A percentile compares a stretch with the other conserved stretches of the same genome.
These are phyloP conservation scores for Coemansia umbellata DNA, from an alignment of 192 early-diverging fungal species.

Conservation along the genomic window DNA sequence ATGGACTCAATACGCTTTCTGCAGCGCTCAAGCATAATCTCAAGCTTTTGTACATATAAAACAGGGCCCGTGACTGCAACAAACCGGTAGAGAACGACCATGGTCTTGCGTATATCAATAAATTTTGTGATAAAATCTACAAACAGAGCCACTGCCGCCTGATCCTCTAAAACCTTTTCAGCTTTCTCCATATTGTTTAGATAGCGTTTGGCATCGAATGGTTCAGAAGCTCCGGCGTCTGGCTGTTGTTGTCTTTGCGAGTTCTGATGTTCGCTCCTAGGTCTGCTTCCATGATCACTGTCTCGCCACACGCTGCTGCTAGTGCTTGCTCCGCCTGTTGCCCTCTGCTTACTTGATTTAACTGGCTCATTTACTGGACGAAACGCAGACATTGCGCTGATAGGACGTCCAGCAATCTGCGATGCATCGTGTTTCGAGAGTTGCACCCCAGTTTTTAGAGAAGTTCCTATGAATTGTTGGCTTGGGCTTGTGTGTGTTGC, in stretches of 20 bases:
- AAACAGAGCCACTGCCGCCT: constrained; percentile 31
- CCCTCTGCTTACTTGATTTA: not conserved
- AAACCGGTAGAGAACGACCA: constrained; percentile 49
- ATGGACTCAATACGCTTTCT: constrained; percentile 16
- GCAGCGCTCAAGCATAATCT: constrained; percentile 34
- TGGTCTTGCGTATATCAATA: constrained; percentile 46
- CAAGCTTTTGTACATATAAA: constrained; percentile 29
- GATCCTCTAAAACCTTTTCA: constrained; percentile 27
- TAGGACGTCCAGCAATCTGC: not conserved
- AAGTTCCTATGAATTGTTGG: not conserved
- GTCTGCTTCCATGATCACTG: not conserved
- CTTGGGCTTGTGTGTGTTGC: not conserved
- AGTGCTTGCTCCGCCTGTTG: not conserved
- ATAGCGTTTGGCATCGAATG: constrained; percentile 37
- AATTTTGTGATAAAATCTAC: constrained; percentile 37
- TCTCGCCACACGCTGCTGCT: not conserved
- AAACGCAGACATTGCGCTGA: not conserved
- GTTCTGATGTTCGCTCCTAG: not conserved
- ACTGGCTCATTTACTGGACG: not conserved
- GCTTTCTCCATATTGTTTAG: constrained; percentile 29
- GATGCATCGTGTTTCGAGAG: not conserved
- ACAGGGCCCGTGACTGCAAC: constrained; percentile 44
- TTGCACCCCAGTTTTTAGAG: not conserved
- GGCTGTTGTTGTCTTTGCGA: not conserved
- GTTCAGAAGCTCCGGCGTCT: constrained; percentile 1